phyloP scores from a whole-genome alignment of 805 yeast genomes.

The Kuraishia hungarica region DNA sequence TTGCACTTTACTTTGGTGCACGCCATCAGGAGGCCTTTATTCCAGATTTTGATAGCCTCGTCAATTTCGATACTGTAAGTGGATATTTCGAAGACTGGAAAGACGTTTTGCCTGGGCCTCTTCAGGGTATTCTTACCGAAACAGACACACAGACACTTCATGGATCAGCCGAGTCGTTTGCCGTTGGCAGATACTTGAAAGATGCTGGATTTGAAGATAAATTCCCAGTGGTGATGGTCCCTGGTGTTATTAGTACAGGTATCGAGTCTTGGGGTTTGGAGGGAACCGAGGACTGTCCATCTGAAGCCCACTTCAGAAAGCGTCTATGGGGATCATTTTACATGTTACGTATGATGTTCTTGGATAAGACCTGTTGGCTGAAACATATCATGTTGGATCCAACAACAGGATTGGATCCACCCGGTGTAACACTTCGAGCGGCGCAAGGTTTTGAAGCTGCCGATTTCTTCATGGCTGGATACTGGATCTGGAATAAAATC shows the following conservation, averaged over 20 bases:
- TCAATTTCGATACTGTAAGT: constrained; percentile 47
- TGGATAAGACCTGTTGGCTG: constrained; percentile 91
- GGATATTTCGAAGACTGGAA: constrained; percentile 66
- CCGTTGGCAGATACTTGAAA: constrained; percentile 67
- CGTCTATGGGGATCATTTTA: constrained; percentile 96
- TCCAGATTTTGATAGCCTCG: constrained; percentile 40
- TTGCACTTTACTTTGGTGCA: constrained; percentile 57
- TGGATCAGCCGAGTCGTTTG: constrained; percentile 74
- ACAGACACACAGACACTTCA: constrained; percentile 33
- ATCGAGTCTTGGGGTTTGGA: constrained; percentile 86
- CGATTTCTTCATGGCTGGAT: constrained; percentile 93
- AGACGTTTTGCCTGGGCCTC: constrained; percentile 57
- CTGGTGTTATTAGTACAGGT: constrained; percentile 95
- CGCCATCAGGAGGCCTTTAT: constrained; percentile 27
- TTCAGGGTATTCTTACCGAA: constrained; percentile 52
- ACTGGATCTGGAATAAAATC: constrained; percentile 97
- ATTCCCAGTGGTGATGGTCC: constrained; percentile 84
- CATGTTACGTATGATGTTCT: constrained; percentile 86
- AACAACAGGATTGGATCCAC: constrained; percentile 89
- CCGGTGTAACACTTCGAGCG: constrained; percentile 70
- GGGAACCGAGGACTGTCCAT: constrained; percentile 74
- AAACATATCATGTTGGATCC: constrained; percentile 85
- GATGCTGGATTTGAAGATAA: constrained; percentile 46
- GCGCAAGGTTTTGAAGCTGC: constrained; percentile 97
- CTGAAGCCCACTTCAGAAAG: constrained; percentile 78